Evolutionary conservation across 148 eudicot species (phyloP).

Genomic region (Rhododendron williamsianum): DNA sequence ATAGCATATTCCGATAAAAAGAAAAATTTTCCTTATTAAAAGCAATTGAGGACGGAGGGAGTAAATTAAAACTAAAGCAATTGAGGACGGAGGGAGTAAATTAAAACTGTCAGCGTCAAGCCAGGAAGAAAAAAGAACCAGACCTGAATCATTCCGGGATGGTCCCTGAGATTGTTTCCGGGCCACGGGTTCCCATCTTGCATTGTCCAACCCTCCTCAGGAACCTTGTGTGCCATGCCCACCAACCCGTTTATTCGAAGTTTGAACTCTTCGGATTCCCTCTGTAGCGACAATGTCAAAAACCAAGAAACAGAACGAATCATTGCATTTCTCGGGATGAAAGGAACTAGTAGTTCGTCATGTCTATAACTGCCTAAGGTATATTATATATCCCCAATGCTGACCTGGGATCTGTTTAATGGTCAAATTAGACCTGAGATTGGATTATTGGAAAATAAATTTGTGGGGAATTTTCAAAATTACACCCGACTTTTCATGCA

Average conservation of each 20-base stretch:
- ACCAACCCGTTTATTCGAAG: conserved; percentile 83
- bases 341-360: no score
- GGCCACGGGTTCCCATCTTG: conserved; percentile 99
- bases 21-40: no score
- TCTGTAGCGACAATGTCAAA: conserved; percentile 36
- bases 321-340: conserved; percentile 73
- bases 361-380: no score
- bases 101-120: conserved; percentile 21
- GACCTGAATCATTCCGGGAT: conserved; percentile 99
- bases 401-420: no score
- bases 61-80: no score
- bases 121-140: neutral
- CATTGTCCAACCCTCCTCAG: conserved; percentile 99
- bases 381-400: no score
- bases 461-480: neutral
- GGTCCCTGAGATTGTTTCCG: conserved; percentile 94
- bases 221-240: conserved; percentile 86
- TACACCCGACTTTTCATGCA: no score
- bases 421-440: no score
- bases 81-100: no score
- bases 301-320: no score
- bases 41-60: no score
- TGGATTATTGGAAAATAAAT: conserved; percentile 11
- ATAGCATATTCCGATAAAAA: no score
- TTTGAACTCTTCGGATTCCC: conserved; percentile 95